These are phyloP conservation scores for Stachybotrys chartarum DNA, from an alignment of 2,329 filamentous ascomycete species.

Conservation along the genomic window DNA sequence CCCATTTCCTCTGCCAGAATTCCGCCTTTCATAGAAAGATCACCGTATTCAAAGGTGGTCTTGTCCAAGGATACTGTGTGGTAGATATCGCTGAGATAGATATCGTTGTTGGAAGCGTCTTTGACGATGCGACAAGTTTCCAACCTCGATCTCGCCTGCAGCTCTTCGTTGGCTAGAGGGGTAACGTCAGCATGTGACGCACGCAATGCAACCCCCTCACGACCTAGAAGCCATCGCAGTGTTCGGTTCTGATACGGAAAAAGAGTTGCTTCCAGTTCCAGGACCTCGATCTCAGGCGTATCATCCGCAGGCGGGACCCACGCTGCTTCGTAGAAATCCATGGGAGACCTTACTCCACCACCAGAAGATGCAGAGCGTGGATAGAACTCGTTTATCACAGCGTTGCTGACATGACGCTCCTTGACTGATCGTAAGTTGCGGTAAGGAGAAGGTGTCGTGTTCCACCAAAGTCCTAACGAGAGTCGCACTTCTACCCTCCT, in stretches of 20 bases:
- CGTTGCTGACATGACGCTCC: conserved; percentile 24
- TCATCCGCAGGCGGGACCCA: conserved; percentile 49
- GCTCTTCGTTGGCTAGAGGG: conserved; percentile 5
- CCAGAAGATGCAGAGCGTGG: conserved; percentile 5
- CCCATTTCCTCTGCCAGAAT: conserved; percentile 80
- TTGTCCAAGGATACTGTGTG: conserved; percentile 49
- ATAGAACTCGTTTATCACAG: conserved; percentile 29
- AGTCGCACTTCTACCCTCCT: conserved; percentile 21
- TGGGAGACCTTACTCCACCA: conserved; percentile 31
- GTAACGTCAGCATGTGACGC: conserved; percentile 9
- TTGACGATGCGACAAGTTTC: conserved; percentile 23
- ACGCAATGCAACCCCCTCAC: conserved; percentile 54
- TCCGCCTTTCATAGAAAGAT: conserved; percentile 45
- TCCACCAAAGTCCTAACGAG: conserved; percentile 33
- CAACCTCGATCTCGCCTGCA: conserved; percentile 3
- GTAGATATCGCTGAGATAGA: conserved; percentile 56
- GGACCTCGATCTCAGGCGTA: conserved; percentile 31
- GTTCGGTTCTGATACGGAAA: conserved; percentile 69
- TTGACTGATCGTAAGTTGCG: conserved; percentile 16
- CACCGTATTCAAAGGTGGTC: conserved; percentile 31
- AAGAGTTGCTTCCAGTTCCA: conserved; percentile 41
- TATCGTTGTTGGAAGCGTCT: conserved; percentile 27
- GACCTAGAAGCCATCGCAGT: conserved; percentile 60
- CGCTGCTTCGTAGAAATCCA: conserved; percentile 63
- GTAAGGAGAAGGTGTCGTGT: conserved; percentile 25